phyloP scores from a whole-genome alignment of 225 moss, liverwort and hornwort species.

The Physcomitrium patens region DNA sequence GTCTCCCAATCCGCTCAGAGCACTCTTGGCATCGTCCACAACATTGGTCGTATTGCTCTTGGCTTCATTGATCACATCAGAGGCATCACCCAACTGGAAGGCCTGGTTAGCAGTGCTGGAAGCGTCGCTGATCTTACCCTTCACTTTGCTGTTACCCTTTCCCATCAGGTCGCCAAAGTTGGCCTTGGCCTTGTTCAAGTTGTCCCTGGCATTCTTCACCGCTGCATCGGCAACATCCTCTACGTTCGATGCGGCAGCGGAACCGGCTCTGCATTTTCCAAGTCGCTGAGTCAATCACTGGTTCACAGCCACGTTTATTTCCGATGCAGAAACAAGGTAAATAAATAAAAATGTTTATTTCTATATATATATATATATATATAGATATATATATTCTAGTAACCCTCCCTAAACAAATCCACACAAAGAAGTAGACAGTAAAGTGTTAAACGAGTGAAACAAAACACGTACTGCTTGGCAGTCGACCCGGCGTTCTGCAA shows the following conservation, averaged over 20 bases:
- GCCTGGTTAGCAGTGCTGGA: not conserved
- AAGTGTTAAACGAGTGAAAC: no score
- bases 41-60: not conserved
- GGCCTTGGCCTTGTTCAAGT: conserved; percentile 24
- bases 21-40: not conserved
- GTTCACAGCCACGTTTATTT: no score
- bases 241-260: conserved; percentile 19
- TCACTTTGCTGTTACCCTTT: not conserved
- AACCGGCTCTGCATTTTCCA: conserved; percentile 23
- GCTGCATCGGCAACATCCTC: conserved; percentile 24
- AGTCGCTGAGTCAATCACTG: no score
- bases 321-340: no score
- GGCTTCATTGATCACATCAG: not conserved
- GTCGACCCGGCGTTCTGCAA: conserved; percentile 16
- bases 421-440: no score
- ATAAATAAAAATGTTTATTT: no score
- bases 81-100: not conserved
- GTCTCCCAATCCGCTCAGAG: conserved; percentile 15
- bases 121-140: conserved; percentile 12
- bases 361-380: no score
- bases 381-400: no score
- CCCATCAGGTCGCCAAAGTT: conserved; percentile 28
- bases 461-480: conserved; percentile 11
- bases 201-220: conserved; percentile 18
- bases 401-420: no score